Percentiles rank a stretch among this genome's conserved stretches.
phyloP scores from a whole-genome alignment of 768 basidiomycete genomes.

The Leccinum arenicola region DNA sequence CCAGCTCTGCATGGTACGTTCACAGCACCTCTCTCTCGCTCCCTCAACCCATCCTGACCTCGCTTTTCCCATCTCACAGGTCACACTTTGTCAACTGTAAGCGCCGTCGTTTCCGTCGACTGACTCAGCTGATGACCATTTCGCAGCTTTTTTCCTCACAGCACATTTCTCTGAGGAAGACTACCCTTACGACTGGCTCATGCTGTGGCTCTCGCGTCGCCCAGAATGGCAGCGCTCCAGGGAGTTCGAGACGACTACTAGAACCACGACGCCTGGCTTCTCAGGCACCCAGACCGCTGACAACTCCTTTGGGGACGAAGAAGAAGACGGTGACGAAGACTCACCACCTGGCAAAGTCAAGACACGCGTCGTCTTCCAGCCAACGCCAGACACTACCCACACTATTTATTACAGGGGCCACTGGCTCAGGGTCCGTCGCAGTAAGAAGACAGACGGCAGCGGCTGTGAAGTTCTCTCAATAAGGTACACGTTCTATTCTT shows the following conservation, averaged over 20 bases:
- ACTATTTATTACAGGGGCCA: conserved; percentile 85
- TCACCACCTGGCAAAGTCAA: conserved; percentile 57
- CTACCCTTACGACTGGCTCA: conserved; percentile 88
- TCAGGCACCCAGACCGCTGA: conserved; percentile 44
- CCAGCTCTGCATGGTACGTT: conserved; percentile 75
- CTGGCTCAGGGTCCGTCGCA: conserved; percentile 75
- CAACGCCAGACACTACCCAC: conserved; percentile 83
- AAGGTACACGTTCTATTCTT: conserved; percentile 43
- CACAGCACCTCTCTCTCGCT: conserved; percentile 3
- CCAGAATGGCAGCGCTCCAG: conserved; percentile 87
- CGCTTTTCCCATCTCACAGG: conserved; percentile 37
- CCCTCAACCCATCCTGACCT: conserved; percentile 5
- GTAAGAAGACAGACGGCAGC: conserved; percentile 65
- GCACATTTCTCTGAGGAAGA: conserved; percentile 90
- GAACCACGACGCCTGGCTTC: conserved; percentile 61
- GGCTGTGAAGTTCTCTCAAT: conserved; percentile 75
- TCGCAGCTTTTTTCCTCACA: conserved; percentile 78
- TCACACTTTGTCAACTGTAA: conserved; percentile 86
- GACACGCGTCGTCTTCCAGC: conserved; percentile 85
- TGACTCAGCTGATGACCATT: conserved; percentile 5
- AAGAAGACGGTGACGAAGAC: conserved; percentile 46
- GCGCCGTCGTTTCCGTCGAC: conserved; percentile 26
- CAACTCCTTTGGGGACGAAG: conserved; percentile 54
- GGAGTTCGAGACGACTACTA: conserved; percentile 86
- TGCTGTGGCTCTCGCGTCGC: conserved; percentile 85